Base-by-base conservation (phyloP, 1,284 basidiomycete genomes). In the Irpex sp. region DNA sequence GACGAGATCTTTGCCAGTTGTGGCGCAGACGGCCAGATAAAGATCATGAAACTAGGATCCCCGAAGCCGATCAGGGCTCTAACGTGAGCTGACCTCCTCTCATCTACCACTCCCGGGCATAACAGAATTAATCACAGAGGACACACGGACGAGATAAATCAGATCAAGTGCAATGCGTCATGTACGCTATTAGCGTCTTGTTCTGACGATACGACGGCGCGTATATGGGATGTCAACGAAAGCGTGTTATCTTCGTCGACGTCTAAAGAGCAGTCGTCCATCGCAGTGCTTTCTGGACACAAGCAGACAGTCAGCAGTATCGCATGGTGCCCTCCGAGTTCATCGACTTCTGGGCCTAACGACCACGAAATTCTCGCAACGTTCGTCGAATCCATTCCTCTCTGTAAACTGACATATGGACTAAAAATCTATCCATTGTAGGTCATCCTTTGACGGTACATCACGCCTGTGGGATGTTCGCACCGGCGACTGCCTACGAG, bases 101-200 rank as follows among this genome's bases (percentile, higher is more conserved):
- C 37, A 44, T 17, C 11, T 17, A 26, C 15, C 52, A 2, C 36
- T 37, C 47, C 21, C 7, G 11, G 26, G 4, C 19, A 34, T 15
- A 17, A 57, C 21, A 5, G 5, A 5, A 5, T 44, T 19, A 26
- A 51, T 59, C 59, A 38, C 63, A 92, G 90, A 51, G 92, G 90
- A 0, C 93, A 94, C 68, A 79, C 78, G 31, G 84, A 87, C 65
- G 93, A 94, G 74, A 83, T 94, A 67, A 94, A 93, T 70, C 86
- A 89, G 71, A 82, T 94, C 64, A 88, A 87, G 71, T 85, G 83
- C 70, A 91, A 90, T 65, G 79, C 85, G 11, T 79, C 82, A 38
- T 78, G 81, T 38, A 91, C 88, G 26, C 81, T 83, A 59, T 72
- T 94, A 57, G 92, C 91, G 40, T 90, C 92, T 2, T 91, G 90